phyloP scores from a whole-genome alignment of 2,329 filamentous ascomycete genomes.

The Zasmidium angulare region DNA sequence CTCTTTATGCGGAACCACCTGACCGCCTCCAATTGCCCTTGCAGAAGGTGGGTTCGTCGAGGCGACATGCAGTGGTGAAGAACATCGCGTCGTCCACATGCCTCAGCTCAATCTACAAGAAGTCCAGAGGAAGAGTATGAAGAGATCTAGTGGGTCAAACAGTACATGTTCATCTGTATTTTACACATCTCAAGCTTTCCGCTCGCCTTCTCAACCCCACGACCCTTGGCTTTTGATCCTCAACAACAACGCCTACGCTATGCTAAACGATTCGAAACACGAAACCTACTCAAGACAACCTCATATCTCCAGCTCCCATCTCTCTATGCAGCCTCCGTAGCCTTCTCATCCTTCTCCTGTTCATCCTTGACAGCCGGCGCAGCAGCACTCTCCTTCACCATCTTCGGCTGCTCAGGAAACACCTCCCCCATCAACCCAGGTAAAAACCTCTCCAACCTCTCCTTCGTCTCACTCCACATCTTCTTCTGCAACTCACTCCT shows the following conservation, averaged over 20 bases:
- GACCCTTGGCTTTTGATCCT: not conserved
- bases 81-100: no score
- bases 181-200: no score
- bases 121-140: no score
- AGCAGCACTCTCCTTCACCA: not conserved
- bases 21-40: no score
- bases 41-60: no score
- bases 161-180: no score
- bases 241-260: not conserved
- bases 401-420: constrained; percentile 53
- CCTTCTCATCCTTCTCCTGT: not conserved
- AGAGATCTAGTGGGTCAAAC: no score
- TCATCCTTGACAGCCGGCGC: not conserved
- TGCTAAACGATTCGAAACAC: no score
- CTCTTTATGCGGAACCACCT: no score
- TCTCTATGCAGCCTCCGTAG: not conserved
- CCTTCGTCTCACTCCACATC: constrained; percentile 63
- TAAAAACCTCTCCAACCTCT: constrained; percentile 60
- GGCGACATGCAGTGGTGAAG: no score
- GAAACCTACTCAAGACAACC: not conserved
- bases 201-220: not conserved
- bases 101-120: no score
- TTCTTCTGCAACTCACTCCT: constrained; percentile 48
- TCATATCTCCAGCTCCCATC: constrained; percentile 3
- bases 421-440: constrained; percentile 60